Percentiles rank a stretch among this genome's conserved stretches.
Conservation (phyloP, 768 basidiomycete species). For the Pleurotus citrinopileatus region DNA sequence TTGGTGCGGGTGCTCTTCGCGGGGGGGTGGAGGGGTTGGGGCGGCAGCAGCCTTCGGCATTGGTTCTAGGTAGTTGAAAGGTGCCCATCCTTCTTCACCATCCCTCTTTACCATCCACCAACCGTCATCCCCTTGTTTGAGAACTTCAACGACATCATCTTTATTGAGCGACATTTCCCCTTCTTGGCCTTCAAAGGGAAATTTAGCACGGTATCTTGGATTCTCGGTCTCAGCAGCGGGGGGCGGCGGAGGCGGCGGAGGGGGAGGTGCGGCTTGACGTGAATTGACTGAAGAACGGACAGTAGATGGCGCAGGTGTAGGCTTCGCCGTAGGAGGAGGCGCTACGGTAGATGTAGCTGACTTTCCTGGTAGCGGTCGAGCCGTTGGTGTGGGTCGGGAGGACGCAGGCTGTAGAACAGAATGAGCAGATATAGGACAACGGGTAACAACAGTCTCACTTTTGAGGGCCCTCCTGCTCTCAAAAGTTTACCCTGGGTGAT, state of each 20-base stretch:
- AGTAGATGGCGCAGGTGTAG: conserved; percentile 34
- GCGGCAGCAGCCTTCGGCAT: conserved; percentile 65
- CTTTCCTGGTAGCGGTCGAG: conserved; percentile 63
- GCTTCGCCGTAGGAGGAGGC: conserved; percentile 28
- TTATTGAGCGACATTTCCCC: conserved; percentile 90
- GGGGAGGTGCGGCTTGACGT: conserved; percentile 42
- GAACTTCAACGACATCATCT: conserved; percentile 88
- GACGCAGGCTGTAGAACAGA: conserved; percentile 48
- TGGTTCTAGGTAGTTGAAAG: conserved; percentile 88
- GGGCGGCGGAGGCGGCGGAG: conserved; percentile 53
- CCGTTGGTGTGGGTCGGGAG: conserved; percentile 55
- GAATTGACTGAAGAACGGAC: conserved; percentile 31
- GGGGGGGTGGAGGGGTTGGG: conserved; percentile 71
- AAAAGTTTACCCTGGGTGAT: conserved; percentile 84
- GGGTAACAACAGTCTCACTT: conserved; percentile 26
- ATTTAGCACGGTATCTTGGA: conserved; percentile 84
- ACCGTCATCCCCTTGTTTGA: conserved; percentile 92
- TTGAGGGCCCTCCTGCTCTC: conserved; percentile 72
- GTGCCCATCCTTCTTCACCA: conserved; percentile 89
- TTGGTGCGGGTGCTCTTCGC: conserved; percentile 29
- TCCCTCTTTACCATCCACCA: conserved; percentile 97
- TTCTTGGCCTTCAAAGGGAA: conserved; percentile 88
- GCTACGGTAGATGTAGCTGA: conserved; percentile 37
- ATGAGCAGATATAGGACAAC: conserved; percentile 6
- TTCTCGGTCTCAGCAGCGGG: conserved; percentile 62